Percentiles rank a stretch among this genome's conserved stretches.
Conservation (phyloP, 2,329 filamentous ascomycete species). For the Fulvia fulva region DNA sequence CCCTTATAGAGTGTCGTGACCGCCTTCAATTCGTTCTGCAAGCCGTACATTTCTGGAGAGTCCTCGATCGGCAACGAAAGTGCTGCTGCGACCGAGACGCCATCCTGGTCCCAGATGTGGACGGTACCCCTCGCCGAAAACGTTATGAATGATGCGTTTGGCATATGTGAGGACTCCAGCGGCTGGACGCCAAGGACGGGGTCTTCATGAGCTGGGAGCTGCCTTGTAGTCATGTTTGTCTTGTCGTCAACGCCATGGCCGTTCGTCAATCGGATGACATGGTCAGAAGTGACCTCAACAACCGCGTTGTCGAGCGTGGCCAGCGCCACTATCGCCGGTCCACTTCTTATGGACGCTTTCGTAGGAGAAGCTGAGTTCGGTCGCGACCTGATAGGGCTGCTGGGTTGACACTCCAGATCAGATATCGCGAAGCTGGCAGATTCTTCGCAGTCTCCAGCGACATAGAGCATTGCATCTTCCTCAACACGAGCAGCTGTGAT, state of each 20-base stretch:
- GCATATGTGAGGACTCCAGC: constrained; percentile 56
- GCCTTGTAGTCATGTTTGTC: constrained; percentile 25
- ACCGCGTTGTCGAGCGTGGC: constrained; percentile 35
- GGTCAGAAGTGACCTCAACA: constrained; percentile 26
- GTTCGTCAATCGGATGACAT: constrained; percentile 20
- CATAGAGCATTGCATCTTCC: constrained; percentile 55
- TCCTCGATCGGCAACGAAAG: constrained; percentile 69
- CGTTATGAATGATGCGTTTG: constrained; percentile 74
- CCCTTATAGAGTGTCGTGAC: constrained; percentile 59
- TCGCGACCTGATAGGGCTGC: constrained; percentile 9
- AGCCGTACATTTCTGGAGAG: constrained; percentile 43
- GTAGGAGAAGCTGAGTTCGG: constrained; percentile 20
- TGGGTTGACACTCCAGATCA: constrained; percentile 34
- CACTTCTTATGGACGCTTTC: constrained; percentile 6
- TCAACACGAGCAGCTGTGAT: constrained; percentile 65
- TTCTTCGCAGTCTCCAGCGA: constrained; percentile 65
- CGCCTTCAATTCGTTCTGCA: constrained; percentile 55
- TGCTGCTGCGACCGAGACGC: constrained; percentile 58
- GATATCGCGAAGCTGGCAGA: constrained; percentile 44
- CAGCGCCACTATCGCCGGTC: constrained; percentile 35
- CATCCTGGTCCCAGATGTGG: constrained; percentile 76
- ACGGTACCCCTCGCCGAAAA: constrained; percentile 81
- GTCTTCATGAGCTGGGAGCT: constrained; percentile 55
- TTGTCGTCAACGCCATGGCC: constrained; percentile 2
- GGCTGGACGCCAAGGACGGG: constrained; percentile 67